phyloP scores from a whole-genome alignment of 345 rosid species.

The Eucalyptus cloeziana region DNA sequence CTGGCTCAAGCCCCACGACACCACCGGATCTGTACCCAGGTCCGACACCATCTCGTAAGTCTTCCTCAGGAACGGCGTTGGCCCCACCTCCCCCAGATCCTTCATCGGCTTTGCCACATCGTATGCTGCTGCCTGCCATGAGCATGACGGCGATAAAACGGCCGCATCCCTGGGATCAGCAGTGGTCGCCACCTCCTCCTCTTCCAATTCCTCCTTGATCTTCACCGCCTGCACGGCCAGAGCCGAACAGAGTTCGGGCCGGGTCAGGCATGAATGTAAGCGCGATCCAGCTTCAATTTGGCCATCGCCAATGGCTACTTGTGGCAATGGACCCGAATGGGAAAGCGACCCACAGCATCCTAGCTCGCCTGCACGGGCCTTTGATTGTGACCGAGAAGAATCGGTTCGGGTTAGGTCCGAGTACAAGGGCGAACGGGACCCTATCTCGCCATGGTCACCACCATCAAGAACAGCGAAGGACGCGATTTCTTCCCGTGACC shows the following conservation, averaged over 20 bases:
- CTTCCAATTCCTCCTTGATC: not conserved
- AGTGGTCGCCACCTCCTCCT: not conserved
- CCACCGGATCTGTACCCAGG: not conserved
- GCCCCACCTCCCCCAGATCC: slow-evolving; percentile 39
- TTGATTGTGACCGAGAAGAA: not conserved
- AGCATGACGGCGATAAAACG: not conserved
- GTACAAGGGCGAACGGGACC: not conserved
- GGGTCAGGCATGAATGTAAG: not conserved
- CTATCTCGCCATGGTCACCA: not conserved
- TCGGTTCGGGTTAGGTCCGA: not conserved
- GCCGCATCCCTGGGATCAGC: not conserved
- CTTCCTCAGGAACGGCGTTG: slow-evolving; percentile 46
- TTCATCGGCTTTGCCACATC: slow-evolving; percentile 32
- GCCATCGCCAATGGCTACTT: not conserved
- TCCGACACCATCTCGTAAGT: slow-evolving; percentile 12
- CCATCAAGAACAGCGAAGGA: not conserved
- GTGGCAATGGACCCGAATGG: not conserved
- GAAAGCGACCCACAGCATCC: not conserved
- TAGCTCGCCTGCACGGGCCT: not conserved
- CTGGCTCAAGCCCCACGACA: slow-evolving; percentile 30
- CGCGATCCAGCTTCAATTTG: not conserved
- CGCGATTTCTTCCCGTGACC: not conserved
- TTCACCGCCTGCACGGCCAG: not conserved
- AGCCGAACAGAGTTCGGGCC: not conserved
- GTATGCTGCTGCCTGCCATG: not conserved